Evolutionary conservation across 1,284 basidiomycete species (phyloP).

Genomic region (Neotropicomus parvogracilis): DNA sequence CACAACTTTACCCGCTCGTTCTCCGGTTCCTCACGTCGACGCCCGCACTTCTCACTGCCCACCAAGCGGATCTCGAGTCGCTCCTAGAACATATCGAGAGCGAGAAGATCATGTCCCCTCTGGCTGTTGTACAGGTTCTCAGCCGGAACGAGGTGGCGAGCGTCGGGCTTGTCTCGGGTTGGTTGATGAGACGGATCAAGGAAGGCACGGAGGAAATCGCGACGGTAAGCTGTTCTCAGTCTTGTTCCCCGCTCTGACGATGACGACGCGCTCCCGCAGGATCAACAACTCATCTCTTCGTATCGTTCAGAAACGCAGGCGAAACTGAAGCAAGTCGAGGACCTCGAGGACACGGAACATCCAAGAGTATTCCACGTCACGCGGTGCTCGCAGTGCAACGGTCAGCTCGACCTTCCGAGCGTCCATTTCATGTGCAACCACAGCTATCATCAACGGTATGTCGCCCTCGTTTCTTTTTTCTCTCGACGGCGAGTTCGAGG

Average conservation of each 20-base stretch:
- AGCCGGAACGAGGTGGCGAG: constrained; percentile 84
- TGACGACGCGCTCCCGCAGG: constrained; percentile 47
- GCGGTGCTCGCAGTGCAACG: constrained; percentile 83
- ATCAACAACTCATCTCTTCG: constrained; percentile 78
- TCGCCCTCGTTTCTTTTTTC: constrained; percentile 1
- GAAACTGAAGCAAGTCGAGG: constrained; percentile 79
- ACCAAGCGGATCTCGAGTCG: constrained; percentile 66
- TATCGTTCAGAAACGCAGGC: constrained; percentile 83
- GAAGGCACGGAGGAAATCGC: constrained; percentile 75
- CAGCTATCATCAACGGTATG: constrained; percentile 88
- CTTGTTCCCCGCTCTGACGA: background rate
- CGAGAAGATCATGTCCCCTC: constrained; percentile 78
- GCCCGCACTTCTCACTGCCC: constrained; percentile 62
- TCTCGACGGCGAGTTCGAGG: background rate
- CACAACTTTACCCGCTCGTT: constrained; percentile 85
- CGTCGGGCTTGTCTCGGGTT: constrained; percentile 87
- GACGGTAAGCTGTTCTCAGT: constrained; percentile 50
- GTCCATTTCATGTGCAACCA: constrained; percentile 99
- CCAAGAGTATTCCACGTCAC: constrained; percentile 93
- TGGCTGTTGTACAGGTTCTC: constrained; percentile 86
- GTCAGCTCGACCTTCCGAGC: constrained; percentile 86
- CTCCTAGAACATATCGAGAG: constrained; percentile 78
- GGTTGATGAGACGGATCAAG: constrained; percentile 77
- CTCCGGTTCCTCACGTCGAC: constrained; percentile 86
- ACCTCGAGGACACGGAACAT: constrained; percentile 71